A percentile compares a stretch with the other conserved stretches of the same genome.
These are phyloP conservation scores for Collybia mongolica DNA, from an alignment of 768 basidiomycete genomes.

Conservation along the genomic window DNA sequence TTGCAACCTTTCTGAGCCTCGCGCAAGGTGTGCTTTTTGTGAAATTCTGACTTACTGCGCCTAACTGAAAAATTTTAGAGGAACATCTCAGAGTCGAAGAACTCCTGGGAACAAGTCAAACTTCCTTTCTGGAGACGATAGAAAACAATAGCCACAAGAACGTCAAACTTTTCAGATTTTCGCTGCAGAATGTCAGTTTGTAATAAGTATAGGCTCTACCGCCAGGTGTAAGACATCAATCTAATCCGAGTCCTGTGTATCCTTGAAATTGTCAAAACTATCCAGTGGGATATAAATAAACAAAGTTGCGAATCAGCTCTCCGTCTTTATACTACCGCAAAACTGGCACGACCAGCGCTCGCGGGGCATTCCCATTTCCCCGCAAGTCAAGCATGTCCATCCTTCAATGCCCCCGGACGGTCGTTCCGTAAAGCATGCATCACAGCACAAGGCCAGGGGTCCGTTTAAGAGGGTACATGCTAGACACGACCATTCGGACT, in stretches of 20 bases:
- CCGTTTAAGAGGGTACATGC: constrained; percentile 70
- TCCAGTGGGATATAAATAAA: background rate
- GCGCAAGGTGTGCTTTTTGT: constrained; percentile 25
- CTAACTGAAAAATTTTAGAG: constrained; percentile 15
- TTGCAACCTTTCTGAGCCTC: constrained; percentile 39
- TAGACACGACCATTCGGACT: constrained; percentile 48
- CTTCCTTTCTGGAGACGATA: constrained; percentile 23
- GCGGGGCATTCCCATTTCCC: constrained; percentile 57
- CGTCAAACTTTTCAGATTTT: constrained; percentile 47
- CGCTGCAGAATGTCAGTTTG: constrained; percentile 11
- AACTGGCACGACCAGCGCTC: constrained; percentile 73
- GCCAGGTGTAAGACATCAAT: too few species aligned
- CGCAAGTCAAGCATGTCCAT: constrained; percentile 70
- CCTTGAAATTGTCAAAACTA: background rate
- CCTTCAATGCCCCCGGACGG: constrained; percentile 31
- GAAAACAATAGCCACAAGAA: constrained; percentile 33
- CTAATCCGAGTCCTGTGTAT: background rate
- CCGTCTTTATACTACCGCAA: constrained; percentile 66
- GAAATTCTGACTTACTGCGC: background rate
- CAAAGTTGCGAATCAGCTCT: constrained; percentile 22
- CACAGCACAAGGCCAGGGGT: constrained; percentile 48
- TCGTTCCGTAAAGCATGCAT: constrained; percentile 48
- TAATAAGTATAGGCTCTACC: background rate
- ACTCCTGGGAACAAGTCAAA: constrained; percentile 15
- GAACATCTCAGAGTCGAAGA: constrained; percentile 23